Percentiles rank a stretch among this genome's conserved stretches.
Conservation (phyloP, 371 early-diverging fungal genomes). For the Saksenaea vasiformis region DNA sequence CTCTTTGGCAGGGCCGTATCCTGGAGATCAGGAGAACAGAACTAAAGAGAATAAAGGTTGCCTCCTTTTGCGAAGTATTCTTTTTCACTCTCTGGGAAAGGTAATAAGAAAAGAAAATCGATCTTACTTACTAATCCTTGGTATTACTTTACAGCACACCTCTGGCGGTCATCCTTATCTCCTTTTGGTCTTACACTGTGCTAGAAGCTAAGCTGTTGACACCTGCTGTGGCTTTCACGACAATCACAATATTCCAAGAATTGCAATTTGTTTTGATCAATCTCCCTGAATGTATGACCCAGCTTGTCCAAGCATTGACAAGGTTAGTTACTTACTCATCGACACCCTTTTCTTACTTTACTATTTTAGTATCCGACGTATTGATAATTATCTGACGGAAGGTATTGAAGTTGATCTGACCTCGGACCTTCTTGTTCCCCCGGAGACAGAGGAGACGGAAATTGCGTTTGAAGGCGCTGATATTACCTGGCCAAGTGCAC, state of each 20-base stretch:
- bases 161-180: slow-evolving; percentile 47
- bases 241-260: slow-evolving; percentile 47
- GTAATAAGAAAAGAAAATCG: neutral
- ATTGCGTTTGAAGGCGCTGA: slow-evolving; percentile 41
- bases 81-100: slow-evolving; percentile 1
- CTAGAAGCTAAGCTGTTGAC: slow-evolving; percentile 50
- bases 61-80: neutral
- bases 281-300: slow-evolving; percentile 39
- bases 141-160: slow-evolving; percentile 30
- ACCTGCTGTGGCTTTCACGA: slow-evolving; percentile 56
- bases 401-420: neutral
- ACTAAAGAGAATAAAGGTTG: slow-evolving; percentile 27
- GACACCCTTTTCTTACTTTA: neutral
- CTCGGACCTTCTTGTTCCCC: neutral
- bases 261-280: slow-evolving; percentile 44
- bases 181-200: slow-evolving; percentile 52
- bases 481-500: slow-evolving; percentile 13
- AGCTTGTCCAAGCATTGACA: slow-evolving; percentile 26
- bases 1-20: slow-evolving; percentile 1
- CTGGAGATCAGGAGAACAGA: slow-evolving; percentile 36
- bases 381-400: slow-evolving; percentile 32
- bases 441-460: slow-evolving; percentile 14
- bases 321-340: neutral
- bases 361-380: slow-evolving; percentile 40
- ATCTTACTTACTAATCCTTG: neutral